phyloP scores from a whole-genome alignment of 768 basidiomycete genomes.

The Postia placenta region DNA sequence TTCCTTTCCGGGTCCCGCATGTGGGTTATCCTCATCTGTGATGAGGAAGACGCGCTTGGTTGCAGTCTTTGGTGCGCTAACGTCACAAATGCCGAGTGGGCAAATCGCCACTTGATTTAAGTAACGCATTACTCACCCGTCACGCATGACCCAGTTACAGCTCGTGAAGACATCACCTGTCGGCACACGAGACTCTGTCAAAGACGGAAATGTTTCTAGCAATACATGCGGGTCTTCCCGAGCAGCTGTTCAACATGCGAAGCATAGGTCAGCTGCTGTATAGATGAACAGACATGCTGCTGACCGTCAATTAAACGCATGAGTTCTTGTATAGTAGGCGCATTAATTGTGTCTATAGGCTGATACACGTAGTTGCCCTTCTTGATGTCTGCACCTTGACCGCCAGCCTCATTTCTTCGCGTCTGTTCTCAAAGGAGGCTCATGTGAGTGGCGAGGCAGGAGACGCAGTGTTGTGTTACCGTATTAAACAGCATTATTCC shows the following conservation, averaged over 20 bases:
- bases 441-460: neutral
- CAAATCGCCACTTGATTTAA: too few species aligned
- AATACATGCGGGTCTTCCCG: constrained; percentile 58
- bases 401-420: constrained; percentile 32
- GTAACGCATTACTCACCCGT: constrained; percentile 64
- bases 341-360: constrained; percentile 69
- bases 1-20: constrained; percentile 43
- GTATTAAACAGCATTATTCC: constrained; percentile 93
- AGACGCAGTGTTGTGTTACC: constrained; percentile 38
- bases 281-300: constrained; percentile 24
- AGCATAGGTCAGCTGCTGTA: neutral
- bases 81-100: neutral
- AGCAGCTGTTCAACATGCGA: constrained; percentile 39
- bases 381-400: constrained; percentile 54
- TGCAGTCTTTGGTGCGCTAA: constrained; percentile 78
- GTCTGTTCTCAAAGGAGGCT: constrained; percentile 12
- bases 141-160: constrained; percentile 85
- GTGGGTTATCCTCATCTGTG: constrained; percentile 84
- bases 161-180: constrained; percentile 89
- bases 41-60: constrained; percentile 92
- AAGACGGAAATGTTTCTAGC: constrained; percentile 56
- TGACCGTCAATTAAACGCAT: constrained; percentile 74
- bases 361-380: constrained; percentile 68
- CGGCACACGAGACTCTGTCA: constrained; percentile 52
- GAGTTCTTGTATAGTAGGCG: constrained; percentile 75